Base-by-base conservation (phyloP, 139 green algal genomes). In the Asterochloris erici region DNA sequence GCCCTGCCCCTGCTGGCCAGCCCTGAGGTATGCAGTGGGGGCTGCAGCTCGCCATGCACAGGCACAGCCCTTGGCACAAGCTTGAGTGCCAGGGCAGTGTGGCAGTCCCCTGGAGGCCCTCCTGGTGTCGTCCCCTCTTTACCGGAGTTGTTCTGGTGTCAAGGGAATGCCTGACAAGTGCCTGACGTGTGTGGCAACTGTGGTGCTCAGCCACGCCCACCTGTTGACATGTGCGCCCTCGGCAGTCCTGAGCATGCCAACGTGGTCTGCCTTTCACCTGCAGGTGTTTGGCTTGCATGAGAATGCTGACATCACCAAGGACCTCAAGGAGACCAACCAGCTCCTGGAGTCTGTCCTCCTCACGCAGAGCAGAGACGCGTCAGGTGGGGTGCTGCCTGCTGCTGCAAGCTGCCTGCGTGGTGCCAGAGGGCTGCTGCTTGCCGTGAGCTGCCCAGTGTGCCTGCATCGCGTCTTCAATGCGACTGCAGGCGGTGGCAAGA, bases 241-340 rank as follows among this genome's bases (percentile, higher is more conserved):
- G 38, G 38, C 38, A 54, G 38, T 54, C 38, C 38, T 54, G 38
- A 54, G 38, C 38, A 54, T 10, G 38, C 38, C 6, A 6, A 54
- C 6, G 4, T 2, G 38, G 38, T 54, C 38, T 54, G 38, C 38
- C 38, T 6, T 6, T 54, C 38, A 54, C 38, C 38, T 54, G 38
- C 38, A 54, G 38, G 91, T 92, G 81, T 95, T 93, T 83, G 92
- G 92, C 15, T 81, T 95, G 85, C 92, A 95, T 80, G 88, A 92
- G 28, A 95, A 95, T 81, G 92, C 92, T 0, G 89, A 94, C 86
- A 94, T 95, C 85, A 92, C 84, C 38, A 94, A 94, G 85, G 91
- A 95, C 81, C 74, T 94, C 60, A 86, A 91, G 75, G 87, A 88
- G 68, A 85, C 80, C 27, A 76, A 84, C 47, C 24, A 73, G 38